Evolutionary conservation across 2,329 filamentous ascomycete species (phyloP).

Genomic region (Epichloe gansuensis): DNA sequence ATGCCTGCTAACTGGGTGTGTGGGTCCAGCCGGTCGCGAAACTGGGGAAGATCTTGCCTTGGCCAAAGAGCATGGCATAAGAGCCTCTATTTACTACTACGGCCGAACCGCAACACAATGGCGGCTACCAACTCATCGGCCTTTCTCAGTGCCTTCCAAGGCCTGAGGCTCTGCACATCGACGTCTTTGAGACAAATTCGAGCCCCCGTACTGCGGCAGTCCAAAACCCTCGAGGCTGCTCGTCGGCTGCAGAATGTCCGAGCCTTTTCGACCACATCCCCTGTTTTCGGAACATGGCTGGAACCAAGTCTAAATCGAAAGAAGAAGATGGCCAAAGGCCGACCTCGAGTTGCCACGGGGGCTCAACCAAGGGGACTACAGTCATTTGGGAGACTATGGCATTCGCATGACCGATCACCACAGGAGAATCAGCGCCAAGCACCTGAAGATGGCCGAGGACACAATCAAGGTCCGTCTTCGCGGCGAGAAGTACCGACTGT

Average conservation of each 20-base stretch:
- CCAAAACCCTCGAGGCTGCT: slow-evolving; percentile 17
- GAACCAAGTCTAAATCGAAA: slow-evolving; percentile 64
- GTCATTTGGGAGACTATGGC: slow-evolving; percentile 92
- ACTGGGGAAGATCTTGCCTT: slow-evolving; percentile 18
- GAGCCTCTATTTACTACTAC: slow-evolving; percentile 5
- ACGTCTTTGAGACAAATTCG: slow-evolving; percentile 27
- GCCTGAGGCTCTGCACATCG: slow-evolving; percentile 33
- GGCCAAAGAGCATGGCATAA: neutral
- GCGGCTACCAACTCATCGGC: slow-evolving; percentile 30
- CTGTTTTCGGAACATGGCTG: slow-evolving; percentile 61
- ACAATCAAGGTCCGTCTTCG: slow-evolving; percentile 81
- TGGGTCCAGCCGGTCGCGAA: neutral
- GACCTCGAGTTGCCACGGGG: slow-evolving; percentile 82
- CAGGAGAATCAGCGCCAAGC: slow-evolving; percentile 73
- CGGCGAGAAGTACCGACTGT: slow-evolving; percentile 85
- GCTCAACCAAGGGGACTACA: slow-evolving; percentile 83
- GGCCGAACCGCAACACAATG: slow-evolving; percentile 28
- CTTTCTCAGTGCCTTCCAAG: slow-evolving; percentile 39
- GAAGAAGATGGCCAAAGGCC: slow-evolving; percentile 83
- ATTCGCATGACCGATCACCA: slow-evolving; percentile 89
- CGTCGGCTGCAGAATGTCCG: slow-evolving; percentile 37
- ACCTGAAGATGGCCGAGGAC: slow-evolving; percentile 84
- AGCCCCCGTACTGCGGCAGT: slow-evolving; percentile 19
- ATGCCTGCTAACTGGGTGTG: neutral
- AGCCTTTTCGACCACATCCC: slow-evolving; percentile 60